phyloP scores from a whole-genome alignment of 176 grass and related monocot genomes.

The Alloteropsis semialata region DNA sequence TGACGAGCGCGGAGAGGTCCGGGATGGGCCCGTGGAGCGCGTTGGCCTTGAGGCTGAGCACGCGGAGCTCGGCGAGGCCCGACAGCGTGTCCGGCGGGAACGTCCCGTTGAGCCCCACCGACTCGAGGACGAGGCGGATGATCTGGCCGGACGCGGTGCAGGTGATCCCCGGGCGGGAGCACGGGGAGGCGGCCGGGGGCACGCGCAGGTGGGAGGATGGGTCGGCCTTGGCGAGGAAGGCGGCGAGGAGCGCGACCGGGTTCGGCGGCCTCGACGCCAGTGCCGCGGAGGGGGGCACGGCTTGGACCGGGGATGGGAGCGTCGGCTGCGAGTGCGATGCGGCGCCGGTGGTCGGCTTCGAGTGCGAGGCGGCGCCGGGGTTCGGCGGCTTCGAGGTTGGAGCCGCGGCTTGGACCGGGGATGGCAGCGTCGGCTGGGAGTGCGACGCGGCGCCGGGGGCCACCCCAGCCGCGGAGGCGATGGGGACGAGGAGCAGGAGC shows the following conservation, averaged over 20 bases:
- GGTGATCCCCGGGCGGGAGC: constrained; percentile 45
- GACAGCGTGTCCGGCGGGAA: constrained; percentile 50
- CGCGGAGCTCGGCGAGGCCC: constrained; percentile 53
- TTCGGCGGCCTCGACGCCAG: not conserved
- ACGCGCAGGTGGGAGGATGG: constrained; percentile 39
- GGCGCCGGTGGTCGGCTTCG: too few species aligned
- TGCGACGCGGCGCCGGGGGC: not conserved
- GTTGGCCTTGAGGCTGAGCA: constrained; percentile 93
- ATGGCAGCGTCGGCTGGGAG: constrained; percentile 23
- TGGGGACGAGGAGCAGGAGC: not conserved
- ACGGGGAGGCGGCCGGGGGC: constrained; percentile 23
- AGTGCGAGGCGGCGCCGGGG: too few species aligned
- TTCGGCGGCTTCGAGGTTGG: not conserved
- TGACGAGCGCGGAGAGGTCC: constrained; percentile 65
- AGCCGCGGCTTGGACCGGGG: not conserved
- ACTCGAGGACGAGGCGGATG: constrained; percentile 73
- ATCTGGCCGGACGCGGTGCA: constrained; percentile 41
- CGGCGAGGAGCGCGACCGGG: constrained; percentile 23
- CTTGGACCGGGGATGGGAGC: not conserved
- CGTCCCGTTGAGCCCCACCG: constrained; percentile 54
- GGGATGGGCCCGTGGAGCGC: constrained; percentile 67
- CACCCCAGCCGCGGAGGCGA: not conserved
- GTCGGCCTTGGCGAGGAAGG: constrained; percentile 80
- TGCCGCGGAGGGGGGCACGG: constrained; percentile 15
- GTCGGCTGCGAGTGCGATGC: constrained; percentile 21